A percentile compares a stretch with the other conserved stretches of the same genome.
These are phyloP conservation scores for Wolfiporia cocos DNA, from an alignment of 1,284 basidiomycete species.

Conservation along the genomic window DNA sequence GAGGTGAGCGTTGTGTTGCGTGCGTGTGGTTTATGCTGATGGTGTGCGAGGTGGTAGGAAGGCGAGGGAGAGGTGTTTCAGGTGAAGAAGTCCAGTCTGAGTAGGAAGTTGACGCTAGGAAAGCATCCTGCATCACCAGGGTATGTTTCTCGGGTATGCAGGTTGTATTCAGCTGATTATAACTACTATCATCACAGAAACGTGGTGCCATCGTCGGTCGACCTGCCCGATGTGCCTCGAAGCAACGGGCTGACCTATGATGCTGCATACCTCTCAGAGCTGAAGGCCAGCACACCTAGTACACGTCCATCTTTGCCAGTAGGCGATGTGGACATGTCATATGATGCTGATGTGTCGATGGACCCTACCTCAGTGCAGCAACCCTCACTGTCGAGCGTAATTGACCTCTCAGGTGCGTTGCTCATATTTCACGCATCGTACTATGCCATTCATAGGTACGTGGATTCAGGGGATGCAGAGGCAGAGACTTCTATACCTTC, in stretches of 20 bases:
- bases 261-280: constrained; percentile 71
- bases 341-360: constrained; percentile 51
- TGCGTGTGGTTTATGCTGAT: constrained; percentile 17
- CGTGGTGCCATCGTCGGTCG: constrained; percentile 34
- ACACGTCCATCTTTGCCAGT: constrained; percentile 40
- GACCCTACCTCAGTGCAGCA: constrained; percentile 33
- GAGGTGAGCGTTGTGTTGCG: constrained; percentile 44
- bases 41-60: constrained; percentile 31
- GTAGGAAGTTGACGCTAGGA: constrained; percentile 55
- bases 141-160: no score
- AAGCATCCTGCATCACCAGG: constrained; percentile 37
- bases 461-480: constrained; percentile 12
- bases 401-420: constrained; percentile 34
- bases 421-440: constrained; percentile 5
- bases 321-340: constrained; percentile 22
- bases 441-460: constrained; percentile 10
- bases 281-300: constrained; percentile 76
- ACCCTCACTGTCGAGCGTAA: constrained; percentile 21
- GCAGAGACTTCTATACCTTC: constrained; percentile 60
- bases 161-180: no score
- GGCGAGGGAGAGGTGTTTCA: constrained; percentile 59
- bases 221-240: constrained; percentile 43
- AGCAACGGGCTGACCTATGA: constrained; percentile 61
- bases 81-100: constrained; percentile 72
- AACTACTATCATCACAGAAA: no score